Evolutionary conservation across 345 rosid genomes (phyloP).

Genomic region (Eutrema heterophyllum): DNA sequence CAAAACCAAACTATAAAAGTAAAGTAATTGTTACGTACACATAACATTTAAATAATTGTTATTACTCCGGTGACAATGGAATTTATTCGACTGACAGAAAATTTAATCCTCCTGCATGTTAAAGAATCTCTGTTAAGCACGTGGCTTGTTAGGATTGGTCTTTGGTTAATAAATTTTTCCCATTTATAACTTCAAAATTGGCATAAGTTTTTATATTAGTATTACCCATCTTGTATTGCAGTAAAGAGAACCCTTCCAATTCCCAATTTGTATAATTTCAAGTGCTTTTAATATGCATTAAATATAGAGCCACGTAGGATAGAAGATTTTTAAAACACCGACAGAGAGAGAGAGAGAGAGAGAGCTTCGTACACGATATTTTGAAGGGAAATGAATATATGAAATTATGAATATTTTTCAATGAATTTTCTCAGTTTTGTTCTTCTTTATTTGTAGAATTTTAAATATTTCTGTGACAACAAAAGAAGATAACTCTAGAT

Average conservation of each 20-base stretch:
- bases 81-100: constrained; percentile 36
- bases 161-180: background rate
- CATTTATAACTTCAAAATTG: constrained; percentile 13
- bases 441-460: background rate
- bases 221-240: constrained; percentile 30
- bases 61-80: constrained; percentile 26
- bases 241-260: constrained; percentile 23
- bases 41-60: constrained; percentile 13
- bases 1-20: constrained; percentile 1
- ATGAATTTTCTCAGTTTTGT: background rate
- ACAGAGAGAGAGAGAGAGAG: constrained; percentile 16
- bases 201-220: constrained; percentile 5
- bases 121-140: background rate
- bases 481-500: background rate
- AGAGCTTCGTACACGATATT: background rate
- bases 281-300: constrained; percentile 31
- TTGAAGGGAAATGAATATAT: background rate
- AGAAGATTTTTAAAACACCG: constrained; percentile 16
- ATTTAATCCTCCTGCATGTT: constrained; percentile 21
- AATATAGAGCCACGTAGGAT: constrained; percentile 18
- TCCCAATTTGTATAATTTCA: constrained; percentile 30
- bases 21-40: constrained; percentile 9
- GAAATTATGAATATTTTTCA: background rate
- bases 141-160: constrained; percentile 10
- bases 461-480: background rate